Evolutionary conservation across 768 basidiomycete genomes (phyloP).

Genomic region (Chiua virens): DNA sequence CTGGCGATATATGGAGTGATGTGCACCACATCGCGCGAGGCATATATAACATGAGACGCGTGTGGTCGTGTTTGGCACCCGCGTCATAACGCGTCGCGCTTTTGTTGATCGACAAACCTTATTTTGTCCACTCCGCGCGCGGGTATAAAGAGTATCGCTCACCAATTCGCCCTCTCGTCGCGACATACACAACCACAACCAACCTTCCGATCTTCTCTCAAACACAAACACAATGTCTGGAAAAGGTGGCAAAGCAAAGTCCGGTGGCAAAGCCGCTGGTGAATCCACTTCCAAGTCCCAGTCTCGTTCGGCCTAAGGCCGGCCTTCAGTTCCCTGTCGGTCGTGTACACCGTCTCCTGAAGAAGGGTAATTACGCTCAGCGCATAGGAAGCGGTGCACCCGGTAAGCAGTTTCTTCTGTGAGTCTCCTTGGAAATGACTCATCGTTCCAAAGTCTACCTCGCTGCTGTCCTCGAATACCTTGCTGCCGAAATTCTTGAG

Average conservation of each 20-base stretch:
- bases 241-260: slow-evolving; percentile 58
- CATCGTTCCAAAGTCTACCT: slow-evolving; percentile 46
- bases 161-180: slow-evolving; percentile 7
- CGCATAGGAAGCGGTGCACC: slow-evolving; percentile 58
- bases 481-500: slow-evolving; percentile 64
- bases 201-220: neutral
- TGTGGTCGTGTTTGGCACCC: slow-evolving; percentile 39
- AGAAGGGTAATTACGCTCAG: slow-evolving; percentile 59
- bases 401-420: slow-evolving; percentile 22
- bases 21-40: neutral
- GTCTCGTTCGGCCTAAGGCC: slow-evolving; percentile 42
- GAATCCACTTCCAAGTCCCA: slow-evolving; percentile 31
- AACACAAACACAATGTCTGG: slow-evolving; percentile 35
- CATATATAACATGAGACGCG: slow-evolving; percentile 31
- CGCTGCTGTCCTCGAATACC: slow-evolving; percentile 60
- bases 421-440: neutral
- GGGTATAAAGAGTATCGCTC: slow-evolving; percentile 30
- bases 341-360: slow-evolving; percentile 60
- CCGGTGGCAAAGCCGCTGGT: slow-evolving; percentile 62
- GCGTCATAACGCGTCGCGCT: slow-evolving; percentile 31
- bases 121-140: slow-evolving; percentile 17
- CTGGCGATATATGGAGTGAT: slow-evolving; percentile 12
- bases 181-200: neutral
- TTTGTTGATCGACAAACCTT: slow-evolving; percentile 41
- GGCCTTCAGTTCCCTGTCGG: slow-evolving; percentile 54